These are phyloP conservation scores for Glutinoglossum americanum DNA, from an alignment of 495 filamentous ascomycete species.

Conservation along the genomic window DNA sequence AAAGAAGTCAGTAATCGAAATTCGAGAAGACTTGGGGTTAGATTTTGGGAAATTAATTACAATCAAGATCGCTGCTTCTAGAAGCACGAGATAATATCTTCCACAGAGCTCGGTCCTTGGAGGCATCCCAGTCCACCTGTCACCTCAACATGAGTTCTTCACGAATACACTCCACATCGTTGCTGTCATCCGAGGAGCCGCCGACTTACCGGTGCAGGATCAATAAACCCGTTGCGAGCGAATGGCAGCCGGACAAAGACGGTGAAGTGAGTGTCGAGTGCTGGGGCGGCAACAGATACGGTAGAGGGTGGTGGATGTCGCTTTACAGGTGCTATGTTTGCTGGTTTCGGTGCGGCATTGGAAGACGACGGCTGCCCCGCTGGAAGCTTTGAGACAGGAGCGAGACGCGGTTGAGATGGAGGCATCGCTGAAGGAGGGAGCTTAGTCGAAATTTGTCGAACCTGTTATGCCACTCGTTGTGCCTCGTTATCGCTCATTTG, in stretches of 20 bases:
- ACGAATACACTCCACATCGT: neutral
- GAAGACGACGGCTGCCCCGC: neutral
- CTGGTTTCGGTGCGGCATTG: neutral
- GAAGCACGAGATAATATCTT: conserved; percentile 55
- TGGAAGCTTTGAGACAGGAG: neutral
- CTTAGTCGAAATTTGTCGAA: too few species aligned
- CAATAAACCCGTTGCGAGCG: conserved; percentile 64
- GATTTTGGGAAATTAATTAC: conserved; percentile 26
- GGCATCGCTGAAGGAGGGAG: neutral
- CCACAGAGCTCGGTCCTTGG: conserved; percentile 81
- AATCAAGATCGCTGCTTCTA: conserved; percentile 59
- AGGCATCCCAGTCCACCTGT: conserved; percentile 49
- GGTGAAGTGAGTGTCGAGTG: conserved; percentile 33
- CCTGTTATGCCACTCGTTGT: too few species aligned
- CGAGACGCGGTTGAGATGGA: neutral
- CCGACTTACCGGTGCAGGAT: conserved; percentile 57
- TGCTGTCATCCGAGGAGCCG: neutral
- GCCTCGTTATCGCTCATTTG: too few species aligned
- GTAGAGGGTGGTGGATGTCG: neutral
- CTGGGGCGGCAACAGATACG: neutral
- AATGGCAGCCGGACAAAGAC: conserved; percentile 80
- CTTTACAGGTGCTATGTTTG: neutral
- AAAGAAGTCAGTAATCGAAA: conserved; percentile 5
- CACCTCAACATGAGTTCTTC: conserved; percentile 2
- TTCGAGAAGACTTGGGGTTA: neutral